These are phyloP conservation scores for Naganishia vishniacii DNA, from an alignment of 768 basidiomycete species.

Conservation along the genomic window DNA sequence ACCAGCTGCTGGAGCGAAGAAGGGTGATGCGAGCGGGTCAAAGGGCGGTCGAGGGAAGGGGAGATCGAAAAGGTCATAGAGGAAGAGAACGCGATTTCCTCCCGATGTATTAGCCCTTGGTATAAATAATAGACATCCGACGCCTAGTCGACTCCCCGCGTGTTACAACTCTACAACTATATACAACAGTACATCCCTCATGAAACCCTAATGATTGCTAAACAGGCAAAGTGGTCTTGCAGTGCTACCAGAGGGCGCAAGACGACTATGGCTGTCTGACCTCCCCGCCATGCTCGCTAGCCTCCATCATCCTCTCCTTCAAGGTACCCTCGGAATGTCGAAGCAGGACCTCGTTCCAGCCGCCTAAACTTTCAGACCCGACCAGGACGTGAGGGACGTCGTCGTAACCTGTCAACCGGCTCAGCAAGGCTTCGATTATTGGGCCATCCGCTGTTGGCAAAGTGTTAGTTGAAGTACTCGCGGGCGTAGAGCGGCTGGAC, in stretches of 20 bases:
- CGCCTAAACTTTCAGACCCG: slow-evolving; percentile 6
- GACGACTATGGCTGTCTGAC: too few relatives aligned
- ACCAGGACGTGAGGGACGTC: slow-evolving; percentile 4
- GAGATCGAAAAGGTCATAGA: neutral
- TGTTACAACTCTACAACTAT: too few relatives aligned
- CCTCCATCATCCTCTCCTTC: neutral
- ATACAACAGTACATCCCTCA: too few relatives aligned
- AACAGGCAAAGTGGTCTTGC: too few relatives aligned
- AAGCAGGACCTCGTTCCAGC: neutral
- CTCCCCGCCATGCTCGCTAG: too few relatives aligned
- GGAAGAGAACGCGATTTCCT: too few relatives aligned
- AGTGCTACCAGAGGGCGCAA: too few relatives aligned
- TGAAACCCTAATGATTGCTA: too few relatives aligned
- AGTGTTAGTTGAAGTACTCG: too few relatives aligned
- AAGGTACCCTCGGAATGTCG: neutral
- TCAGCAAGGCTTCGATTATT: slow-evolving; percentile 8
- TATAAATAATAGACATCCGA: too few relatives aligned
- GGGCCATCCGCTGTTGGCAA: neutral
- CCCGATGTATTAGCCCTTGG: too few relatives aligned
- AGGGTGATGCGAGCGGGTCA: neutral
- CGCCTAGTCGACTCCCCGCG: too few relatives aligned
- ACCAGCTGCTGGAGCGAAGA: neutral
- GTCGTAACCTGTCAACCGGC: neutral
- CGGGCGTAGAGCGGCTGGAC: neutral
- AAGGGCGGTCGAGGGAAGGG: slow-evolving; percentile 4